Percentiles rank a stretch among this genome's conserved stretches.
These are phyloP conservation scores for Aspergillus incahuasiensis DNA, from an alignment of 495 filamentous ascomycete species.

Conservation along the genomic window DNA sequence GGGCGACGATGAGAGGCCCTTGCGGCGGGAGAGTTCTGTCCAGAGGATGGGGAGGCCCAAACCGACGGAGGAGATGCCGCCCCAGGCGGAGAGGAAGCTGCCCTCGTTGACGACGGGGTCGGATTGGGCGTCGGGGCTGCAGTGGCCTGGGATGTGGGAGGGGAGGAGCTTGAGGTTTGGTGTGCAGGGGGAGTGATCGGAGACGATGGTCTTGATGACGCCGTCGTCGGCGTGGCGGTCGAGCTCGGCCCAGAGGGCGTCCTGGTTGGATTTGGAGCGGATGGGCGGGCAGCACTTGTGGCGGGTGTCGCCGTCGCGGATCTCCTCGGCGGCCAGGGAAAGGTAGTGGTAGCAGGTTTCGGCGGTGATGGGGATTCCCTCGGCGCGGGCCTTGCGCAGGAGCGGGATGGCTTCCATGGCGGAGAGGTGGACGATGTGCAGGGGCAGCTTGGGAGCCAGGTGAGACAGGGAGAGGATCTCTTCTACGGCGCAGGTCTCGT, in stretches of 20 bases:
- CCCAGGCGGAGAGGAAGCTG: slow-evolving; percentile 95
- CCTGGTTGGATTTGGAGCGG: slow-evolving; percentile 75
- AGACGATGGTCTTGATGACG: slow-evolving; percentile 91
- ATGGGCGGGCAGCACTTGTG: slow-evolving; percentile 99
- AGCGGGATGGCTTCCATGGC: slow-evolving; percentile 89
- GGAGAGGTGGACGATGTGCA: slow-evolving; percentile 94
- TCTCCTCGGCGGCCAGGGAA: slow-evolving; percentile 79
- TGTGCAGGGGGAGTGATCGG: slow-evolving; percentile 94
- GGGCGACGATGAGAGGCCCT: slow-evolving; percentile 38
- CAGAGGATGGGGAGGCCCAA: slow-evolving; percentile 87
- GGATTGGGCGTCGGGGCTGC: slow-evolving; percentile 11
- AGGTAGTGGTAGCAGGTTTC: slow-evolving; percentile 99
- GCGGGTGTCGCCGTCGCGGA: slow-evolving; percentile 84
- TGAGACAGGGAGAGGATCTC: slow-evolving; percentile 78
- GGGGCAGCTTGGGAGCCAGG: slow-evolving; percentile 73
- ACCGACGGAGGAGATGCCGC: slow-evolving; percentile 90
- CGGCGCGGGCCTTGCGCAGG: slow-evolving; percentile 71
- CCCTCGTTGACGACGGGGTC: slow-evolving; percentile 4
- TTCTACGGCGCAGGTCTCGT: slow-evolving; percentile 87
- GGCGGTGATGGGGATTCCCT: slow-evolving; percentile 85
- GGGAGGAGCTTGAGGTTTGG: slow-evolving; percentile 89
- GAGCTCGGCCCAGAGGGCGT: slow-evolving; percentile 83
- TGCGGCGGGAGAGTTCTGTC: slow-evolving; percentile 65
- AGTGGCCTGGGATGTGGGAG: slow-evolving; percentile 49
- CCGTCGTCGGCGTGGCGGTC: slow-evolving; percentile 56